Percentiles rank a stretch among this genome's conserved stretches.
These are phyloP conservation scores for Mycena indigotica DNA, from an alignment of 768 basidiomycete genomes.

Conservation along the genomic window DNA sequence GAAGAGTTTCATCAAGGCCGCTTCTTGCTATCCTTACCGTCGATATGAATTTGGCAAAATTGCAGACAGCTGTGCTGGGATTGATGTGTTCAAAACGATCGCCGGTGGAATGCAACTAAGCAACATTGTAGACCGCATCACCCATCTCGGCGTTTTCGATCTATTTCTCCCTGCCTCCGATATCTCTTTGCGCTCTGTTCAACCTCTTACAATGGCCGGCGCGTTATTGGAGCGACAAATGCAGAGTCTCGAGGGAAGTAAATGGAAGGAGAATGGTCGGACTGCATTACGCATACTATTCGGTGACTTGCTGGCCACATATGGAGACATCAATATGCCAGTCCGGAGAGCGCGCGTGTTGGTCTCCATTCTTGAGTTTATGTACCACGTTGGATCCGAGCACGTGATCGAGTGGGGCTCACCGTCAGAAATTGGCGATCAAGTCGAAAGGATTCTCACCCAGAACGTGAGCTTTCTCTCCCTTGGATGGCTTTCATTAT, in stretches of 20 bases:
- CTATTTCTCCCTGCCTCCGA: conserved; percentile 54
- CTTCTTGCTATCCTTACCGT: conserved; percentile 56
- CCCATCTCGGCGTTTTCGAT: conserved; percentile 69
- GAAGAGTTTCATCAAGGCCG: conserved; percentile 53
- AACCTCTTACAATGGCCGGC: conserved; percentile 43
- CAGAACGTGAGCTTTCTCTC: conserved; percentile 40
- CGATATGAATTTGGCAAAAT: conserved; percentile 41
- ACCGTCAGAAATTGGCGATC: conserved; percentile 40
- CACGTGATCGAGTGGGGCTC: conserved; percentile 29
- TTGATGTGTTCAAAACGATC: conserved; percentile 43
- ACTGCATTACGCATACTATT: conserved; percentile 46
- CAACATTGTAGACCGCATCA: conserved; percentile 62
- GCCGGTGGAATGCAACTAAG: conserved; percentile 56
- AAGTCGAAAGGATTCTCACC: conserved; percentile 44
- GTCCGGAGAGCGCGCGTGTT: conserved; percentile 61
- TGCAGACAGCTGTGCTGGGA: conserved; percentile 30
- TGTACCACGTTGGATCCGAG: conserved; percentile 40
- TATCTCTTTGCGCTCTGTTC: conserved; percentile 47
- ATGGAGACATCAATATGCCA: conserved; percentile 50
- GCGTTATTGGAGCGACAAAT: conserved; percentile 66
- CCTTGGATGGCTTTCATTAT: background rate
- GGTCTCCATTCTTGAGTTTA: conserved; percentile 54
- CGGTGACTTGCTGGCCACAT: conserved; percentile 51
- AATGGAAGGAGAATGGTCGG: conserved; percentile 60
- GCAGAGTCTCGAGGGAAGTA: conserved; percentile 51